Evolutionary conservation across 805 yeast genomes (phyloP), one percentile per base, ranked within the genome.

Genomic region (Sugiyamaella americana): DNA sequence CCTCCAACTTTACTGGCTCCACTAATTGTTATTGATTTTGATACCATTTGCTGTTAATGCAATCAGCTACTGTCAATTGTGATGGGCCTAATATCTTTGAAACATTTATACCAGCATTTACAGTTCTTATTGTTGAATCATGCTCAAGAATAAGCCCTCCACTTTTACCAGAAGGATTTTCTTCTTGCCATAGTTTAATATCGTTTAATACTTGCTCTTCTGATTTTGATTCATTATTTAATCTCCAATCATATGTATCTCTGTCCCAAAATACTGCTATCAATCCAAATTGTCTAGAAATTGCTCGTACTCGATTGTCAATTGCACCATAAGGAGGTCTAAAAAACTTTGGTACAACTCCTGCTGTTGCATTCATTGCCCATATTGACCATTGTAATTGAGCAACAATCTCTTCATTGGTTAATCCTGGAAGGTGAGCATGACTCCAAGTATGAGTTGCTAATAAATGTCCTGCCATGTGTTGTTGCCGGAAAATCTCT

Each of bases 301-400:
- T 85, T 1, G 80, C 68, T 48, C 98, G 70, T 1, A 89, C 84
- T 46, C 98, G 70, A 61, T 88, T 81, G 66, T 91, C 98, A 30
- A 87, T 73, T 0, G 95, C 97, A 1, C 98, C 98, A 61, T 87
- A 91, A 1, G 98, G 98, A 0, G 98, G 98, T 55, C 98, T 75
- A 63, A 85, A 91, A 84, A 91, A 91, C 59, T 82, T 84, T 5
- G 98, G 98, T 8, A 85, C 61, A 57, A 88, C 89, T 23, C 80
- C 71, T 0, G 87, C 85, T 0, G 97, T 88, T 1, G 96, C 96
- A 67, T 91, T 89, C 88, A 89, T 86, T 3, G 97, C 96, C 97
- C 97, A 91, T 26, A 87, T 79, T 1, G 94, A 81, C 98, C 98
- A 91, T 63, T 89, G 82, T 30, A 91, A 66, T 61, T 91, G 95